Percentiles rank a stretch among this genome's conserved stretches.
Conservation (phyloP, 2,329 filamentous ascomycete genomes). For the Penicillium expansum region DNA sequence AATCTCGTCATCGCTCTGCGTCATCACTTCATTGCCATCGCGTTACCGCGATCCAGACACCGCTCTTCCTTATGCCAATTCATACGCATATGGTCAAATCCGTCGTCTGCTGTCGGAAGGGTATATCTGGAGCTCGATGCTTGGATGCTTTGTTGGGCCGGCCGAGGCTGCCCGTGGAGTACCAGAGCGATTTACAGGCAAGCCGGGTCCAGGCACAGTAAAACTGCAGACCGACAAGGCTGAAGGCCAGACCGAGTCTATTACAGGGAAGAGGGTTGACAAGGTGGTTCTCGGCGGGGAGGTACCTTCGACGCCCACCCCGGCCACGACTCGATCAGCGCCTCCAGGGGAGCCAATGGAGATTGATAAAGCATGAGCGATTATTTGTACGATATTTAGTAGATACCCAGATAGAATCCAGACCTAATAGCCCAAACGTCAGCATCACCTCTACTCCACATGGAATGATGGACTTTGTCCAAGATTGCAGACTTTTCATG, state of each 20-base stretch:
- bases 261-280: not conserved
- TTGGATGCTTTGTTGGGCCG: conserved; percentile 80
- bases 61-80: conserved; percentile 75
- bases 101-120: conserved; percentile 69
- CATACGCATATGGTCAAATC: conserved; percentile 74
- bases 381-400: conserved; percentile 4
- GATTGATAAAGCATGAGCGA: conserved; percentile 9
- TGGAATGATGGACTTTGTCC: conserved; percentile 6
- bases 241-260: conserved; percentile 13
- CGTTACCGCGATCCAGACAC: conserved; percentile 83
- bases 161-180: conserved; percentile 64
- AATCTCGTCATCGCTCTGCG: conserved; percentile 60
- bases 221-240: not conserved
- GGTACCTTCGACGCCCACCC: conserved; percentile 3
- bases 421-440: conserved; percentile 4
- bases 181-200: conserved; percentile 66
- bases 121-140: conserved; percentile 75
- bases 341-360: conserved; percentile 17
- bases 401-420: conserved; percentile 13
- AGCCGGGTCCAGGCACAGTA: conserved; percentile 2
- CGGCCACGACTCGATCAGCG: not conserved
- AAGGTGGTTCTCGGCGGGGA: not conserved
- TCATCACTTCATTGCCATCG: conserved; percentile 77
- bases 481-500: not conserved
- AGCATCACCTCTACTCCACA: conserved; percentile 8